Conservation (phyloP, 768 basidiomycete genomes). For the Kwoniella heveanensis region DNA sequence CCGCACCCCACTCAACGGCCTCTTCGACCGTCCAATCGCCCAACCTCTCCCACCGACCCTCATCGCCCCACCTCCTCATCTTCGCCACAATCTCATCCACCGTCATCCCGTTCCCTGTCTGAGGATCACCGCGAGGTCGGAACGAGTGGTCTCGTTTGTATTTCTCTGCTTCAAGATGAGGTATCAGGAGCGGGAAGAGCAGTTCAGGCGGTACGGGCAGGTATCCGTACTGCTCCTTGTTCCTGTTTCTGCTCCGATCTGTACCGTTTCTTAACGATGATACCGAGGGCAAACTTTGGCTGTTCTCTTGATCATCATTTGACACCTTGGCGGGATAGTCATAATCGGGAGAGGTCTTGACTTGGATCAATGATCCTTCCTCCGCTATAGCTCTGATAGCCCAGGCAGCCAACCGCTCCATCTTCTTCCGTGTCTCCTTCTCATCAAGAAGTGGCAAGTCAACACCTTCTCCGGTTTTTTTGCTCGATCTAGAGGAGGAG, state of each 20-base stretch:
- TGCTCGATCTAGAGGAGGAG: not conserved
- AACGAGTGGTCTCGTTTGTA: conserved; percentile 14
- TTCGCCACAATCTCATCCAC: conserved; percentile 25
- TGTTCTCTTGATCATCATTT: not conserved
- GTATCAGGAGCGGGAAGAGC: conserved; percentile 35
- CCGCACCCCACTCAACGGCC: conserved; percentile 32
- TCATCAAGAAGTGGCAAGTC: not conserved
- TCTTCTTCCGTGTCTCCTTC: conserved; percentile 8
- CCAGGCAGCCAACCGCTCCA: conserved; percentile 30
- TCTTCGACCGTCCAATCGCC: conserved; percentile 40
- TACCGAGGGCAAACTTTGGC: not conserved
- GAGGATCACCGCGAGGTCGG: conserved; percentile 25
- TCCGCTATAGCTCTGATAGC: conserved; percentile 35
- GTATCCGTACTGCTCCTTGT: conserved; percentile 24
- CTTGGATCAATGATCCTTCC: conserved; percentile 42
- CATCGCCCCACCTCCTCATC: conserved; percentile 37
- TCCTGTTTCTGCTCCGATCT: not conserved
- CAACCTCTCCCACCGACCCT: conserved; percentile 49
- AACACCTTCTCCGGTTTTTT: not conserved
- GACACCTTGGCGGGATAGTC: not conserved
- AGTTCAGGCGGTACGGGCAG: conserved; percentile 38
- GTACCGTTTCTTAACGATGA: not conserved
- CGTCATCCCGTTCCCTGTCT: conserved; percentile 35
- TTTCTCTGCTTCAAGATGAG: conserved; percentile 27
- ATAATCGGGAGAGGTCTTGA: conserved; percentile 6